Conservation (phyloP, 1,284 basidiomycete genomes). For the Entoloma clypeatum region DNA sequence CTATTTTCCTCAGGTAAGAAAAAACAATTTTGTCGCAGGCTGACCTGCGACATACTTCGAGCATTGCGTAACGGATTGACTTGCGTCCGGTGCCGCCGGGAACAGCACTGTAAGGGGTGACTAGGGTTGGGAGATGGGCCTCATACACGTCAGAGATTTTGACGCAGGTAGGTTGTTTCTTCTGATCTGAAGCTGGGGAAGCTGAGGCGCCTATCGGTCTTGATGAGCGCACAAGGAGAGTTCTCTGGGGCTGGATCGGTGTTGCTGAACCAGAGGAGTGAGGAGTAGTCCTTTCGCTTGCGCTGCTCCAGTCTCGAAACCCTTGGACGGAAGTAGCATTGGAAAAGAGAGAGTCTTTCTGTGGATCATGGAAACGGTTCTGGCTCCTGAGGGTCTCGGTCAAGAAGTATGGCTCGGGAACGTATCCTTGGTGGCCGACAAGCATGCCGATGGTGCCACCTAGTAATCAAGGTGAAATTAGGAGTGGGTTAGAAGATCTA, state of each 20-base stretch:
- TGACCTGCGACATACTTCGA: constrained; percentile 54
- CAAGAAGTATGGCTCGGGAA: constrained; percentile 84
- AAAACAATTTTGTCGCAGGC: constrained; percentile 7
- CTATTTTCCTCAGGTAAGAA: constrained; percentile 34
- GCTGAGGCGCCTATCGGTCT: constrained; percentile 55
- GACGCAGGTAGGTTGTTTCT: constrained; percentile 42
- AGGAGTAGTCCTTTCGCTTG: constrained; percentile 52
- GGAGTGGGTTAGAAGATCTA: background rate
- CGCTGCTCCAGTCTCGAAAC: constrained; percentile 64
- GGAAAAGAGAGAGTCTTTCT: constrained; percentile 77
- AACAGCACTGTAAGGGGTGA: constrained; percentile 68
- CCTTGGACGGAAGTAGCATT: constrained; percentile 68
- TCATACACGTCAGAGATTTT: constrained; percentile 63
- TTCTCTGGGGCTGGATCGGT: constrained; percentile 38
- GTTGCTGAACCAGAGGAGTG: constrained; percentile 21
- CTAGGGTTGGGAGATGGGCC: constrained; percentile 65
- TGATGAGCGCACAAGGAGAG: constrained; percentile 67
- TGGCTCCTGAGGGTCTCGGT: constrained; percentile 79
- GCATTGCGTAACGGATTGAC: constrained; percentile 74
- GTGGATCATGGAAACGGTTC: constrained; percentile 81
- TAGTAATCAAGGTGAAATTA: constrained; percentile 27
- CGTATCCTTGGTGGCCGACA: constrained; percentile 74
- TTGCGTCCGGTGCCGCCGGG: constrained; percentile 58
- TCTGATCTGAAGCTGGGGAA: constrained; percentile 32
- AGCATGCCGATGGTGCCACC: constrained; percentile 91